These are phyloP conservation scores for Sideroxylon spinosum DNA, from an alignment of 179 eudicot species.

Conservation along the genomic window DNA sequence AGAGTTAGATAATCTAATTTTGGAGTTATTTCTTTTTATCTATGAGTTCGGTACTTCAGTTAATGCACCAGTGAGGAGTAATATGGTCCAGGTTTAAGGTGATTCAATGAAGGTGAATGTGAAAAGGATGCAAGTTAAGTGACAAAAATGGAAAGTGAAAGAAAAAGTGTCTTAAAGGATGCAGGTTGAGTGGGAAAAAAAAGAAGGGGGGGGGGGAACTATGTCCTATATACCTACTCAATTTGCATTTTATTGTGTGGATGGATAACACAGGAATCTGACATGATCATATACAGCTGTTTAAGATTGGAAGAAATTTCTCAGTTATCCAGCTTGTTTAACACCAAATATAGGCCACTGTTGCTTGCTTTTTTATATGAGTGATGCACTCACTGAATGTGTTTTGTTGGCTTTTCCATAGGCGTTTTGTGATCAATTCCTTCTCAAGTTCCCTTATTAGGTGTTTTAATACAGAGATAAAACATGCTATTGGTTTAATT, in stretches of 20 bases:
- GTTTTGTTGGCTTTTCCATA: not conserved
- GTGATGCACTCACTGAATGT: not conserved
- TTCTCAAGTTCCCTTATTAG: not conserved
- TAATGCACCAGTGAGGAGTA: not conserved
- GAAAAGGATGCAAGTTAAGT: not conserved
- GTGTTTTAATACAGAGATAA: not conserved
- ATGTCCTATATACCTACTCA: not conserved
- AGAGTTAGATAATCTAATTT: not conserved
- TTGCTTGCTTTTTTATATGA: conserved; percentile 1
- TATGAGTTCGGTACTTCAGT: not conserved
- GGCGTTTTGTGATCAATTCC: not conserved
- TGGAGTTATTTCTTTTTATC: not conserved
- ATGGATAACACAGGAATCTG: not conserved
- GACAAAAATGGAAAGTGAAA: not conserved
- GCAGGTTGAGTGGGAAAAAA: not conserved
- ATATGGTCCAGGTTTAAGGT: not conserved
- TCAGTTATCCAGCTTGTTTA: not conserved
- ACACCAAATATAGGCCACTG: not conserved
- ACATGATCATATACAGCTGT: not conserved
- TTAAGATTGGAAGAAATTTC: not conserved
- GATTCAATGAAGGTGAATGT: not conserved
- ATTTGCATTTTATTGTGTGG: not conserved
- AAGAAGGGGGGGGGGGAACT: not conserved
- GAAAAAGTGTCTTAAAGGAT: not conserved
- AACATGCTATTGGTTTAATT: not conserved